Conservation (phyloP, 306 rosid species). For the Vachellia collinsii region DNA sequence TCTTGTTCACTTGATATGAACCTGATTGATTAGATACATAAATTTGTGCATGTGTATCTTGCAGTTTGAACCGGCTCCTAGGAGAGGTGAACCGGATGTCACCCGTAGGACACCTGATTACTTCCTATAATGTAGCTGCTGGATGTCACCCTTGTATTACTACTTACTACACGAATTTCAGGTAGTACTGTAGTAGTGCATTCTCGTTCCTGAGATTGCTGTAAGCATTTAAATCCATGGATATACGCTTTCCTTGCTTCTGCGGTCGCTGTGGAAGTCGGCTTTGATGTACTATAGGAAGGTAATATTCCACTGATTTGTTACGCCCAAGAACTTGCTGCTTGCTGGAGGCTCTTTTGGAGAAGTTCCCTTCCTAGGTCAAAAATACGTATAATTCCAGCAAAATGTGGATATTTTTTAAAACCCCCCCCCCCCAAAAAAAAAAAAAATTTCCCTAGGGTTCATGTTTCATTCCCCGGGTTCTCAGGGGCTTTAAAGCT, state of each 20-base stretch:
- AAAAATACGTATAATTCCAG: slow-evolving; percentile 45
- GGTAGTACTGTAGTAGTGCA: slow-evolving; percentile 42
- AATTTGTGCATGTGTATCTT: slow-evolving; percentile 13
- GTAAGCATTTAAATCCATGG: slow-evolving; percentile 44
- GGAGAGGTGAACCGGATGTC: slow-evolving; percentile 92
- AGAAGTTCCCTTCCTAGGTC: slow-evolving; percentile 40
- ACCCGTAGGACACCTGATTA: slow-evolving; percentile 93
- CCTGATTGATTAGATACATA: slow-evolving; percentile 12
- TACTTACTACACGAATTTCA: slow-evolving; percentile 35
- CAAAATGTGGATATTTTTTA: slow-evolving; percentile 47
- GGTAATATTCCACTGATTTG: slow-evolving; percentile 48
- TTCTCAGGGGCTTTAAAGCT: slow-evolving; percentile 32
- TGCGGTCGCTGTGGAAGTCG: slow-evolving; percentile 39
- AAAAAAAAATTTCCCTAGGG: not conserved
- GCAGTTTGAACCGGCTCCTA: slow-evolving; percentile 95
- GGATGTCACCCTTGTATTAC: slow-evolving; percentile 7
- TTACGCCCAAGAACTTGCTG: slow-evolving; percentile 48
- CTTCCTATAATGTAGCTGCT: slow-evolving; percentile 65
- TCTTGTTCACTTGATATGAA: slow-evolving; percentile 1
- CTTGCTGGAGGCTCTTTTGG: slow-evolving; percentile 46
- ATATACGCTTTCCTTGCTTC: slow-evolving; percentile 37
- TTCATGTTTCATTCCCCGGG: slow-evolving; percentile 3
- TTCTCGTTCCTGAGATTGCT: slow-evolving; percentile 45
- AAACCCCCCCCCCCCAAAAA: slow-evolving; percentile 8
- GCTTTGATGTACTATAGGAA: slow-evolving; percentile 51